Conservation (phyloP, 345 rosid genomes). For the Hevea brasiliensis region DNA sequence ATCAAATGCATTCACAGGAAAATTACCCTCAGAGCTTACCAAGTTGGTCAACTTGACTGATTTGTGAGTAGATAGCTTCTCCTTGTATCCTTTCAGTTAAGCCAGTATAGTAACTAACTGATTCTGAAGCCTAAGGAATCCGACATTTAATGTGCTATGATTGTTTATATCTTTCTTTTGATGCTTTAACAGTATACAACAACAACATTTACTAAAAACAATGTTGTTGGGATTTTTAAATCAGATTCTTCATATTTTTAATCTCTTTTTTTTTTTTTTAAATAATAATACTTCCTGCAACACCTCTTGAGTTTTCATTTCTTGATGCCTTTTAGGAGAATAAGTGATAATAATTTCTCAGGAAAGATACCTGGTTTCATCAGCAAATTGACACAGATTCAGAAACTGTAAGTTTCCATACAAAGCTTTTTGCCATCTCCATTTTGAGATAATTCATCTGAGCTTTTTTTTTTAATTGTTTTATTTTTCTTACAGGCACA, state of each 20-base stretch:
- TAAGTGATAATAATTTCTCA: slow-evolving; percentile 67
- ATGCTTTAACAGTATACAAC: not conserved
- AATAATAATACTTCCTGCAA: not conserved
- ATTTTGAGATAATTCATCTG: not conserved
- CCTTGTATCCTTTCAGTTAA: not conserved
- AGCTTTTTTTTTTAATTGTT: not conserved
- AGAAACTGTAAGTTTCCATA: slow-evolving; percentile 59
- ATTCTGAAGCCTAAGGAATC: not conserved
- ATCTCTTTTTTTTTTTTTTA: slow-evolving; percentile 6
- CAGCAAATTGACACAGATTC: slow-evolving; percentile 55
- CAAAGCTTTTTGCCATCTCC: not conserved
- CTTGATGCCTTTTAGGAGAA: slow-evolving; percentile 50
- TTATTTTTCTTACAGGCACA: slow-evolving; percentile 49
- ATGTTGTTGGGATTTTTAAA: not conserved
- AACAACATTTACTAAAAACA: not conserved
- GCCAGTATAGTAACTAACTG: not conserved
- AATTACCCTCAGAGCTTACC: slow-evolving; percentile 50
- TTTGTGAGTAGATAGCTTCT: slow-evolving; percentile 49
- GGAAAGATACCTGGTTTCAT: slow-evolving; percentile 71
- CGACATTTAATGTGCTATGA: not conserved
- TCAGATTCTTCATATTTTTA: not conserved
- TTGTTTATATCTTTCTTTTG: not conserved
- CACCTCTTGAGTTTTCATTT: slow-evolving; percentile 8
- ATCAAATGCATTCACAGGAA: slow-evolving; percentile 73
- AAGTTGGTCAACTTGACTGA: slow-evolving; percentile 65